Conservation (phyloP, 441 rosid species). For the Gossypium lobatum region DNA sequence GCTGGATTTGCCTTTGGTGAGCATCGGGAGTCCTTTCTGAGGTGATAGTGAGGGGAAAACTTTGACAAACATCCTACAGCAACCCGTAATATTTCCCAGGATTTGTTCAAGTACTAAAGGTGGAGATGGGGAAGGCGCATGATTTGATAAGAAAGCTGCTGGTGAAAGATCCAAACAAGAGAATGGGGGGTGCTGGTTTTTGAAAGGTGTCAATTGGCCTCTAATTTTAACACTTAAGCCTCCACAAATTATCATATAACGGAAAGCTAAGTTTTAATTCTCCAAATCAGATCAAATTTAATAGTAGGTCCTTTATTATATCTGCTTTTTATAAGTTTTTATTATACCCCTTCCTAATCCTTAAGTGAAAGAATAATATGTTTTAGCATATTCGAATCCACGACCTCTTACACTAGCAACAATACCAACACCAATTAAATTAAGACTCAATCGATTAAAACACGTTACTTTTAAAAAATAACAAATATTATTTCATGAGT, state of each 20-base stretch:
- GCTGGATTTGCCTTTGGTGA: no score
- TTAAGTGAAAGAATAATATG: no score
- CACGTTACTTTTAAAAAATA: no score
- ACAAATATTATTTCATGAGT: no score
- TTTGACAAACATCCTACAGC: not conserved
- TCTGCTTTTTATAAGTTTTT: no score
- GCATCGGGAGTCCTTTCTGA: not conserved
- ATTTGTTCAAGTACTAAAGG: not conserved
- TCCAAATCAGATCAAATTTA: not conserved
- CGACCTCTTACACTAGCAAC: rapidly evolving
- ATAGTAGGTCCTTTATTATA: not conserved
- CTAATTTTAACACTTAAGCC: not conserved
- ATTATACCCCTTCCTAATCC: no score
- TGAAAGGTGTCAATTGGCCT: not conserved
- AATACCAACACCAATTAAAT: no score
- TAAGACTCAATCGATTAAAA: no score
- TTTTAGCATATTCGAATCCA: no score
- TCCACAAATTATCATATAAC: not conserved
- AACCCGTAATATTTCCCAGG: not conserved
- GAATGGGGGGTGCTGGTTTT: not conserved
- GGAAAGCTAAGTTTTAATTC: not conserved
- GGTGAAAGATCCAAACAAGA: not conserved
- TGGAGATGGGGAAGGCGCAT: not conserved
- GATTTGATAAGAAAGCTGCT: not conserved
- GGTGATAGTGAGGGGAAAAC: not conserved